Base-by-base conservation (phyloP, 371 early-diverging fungal genomes). In the Mucor mucedo region DNA sequence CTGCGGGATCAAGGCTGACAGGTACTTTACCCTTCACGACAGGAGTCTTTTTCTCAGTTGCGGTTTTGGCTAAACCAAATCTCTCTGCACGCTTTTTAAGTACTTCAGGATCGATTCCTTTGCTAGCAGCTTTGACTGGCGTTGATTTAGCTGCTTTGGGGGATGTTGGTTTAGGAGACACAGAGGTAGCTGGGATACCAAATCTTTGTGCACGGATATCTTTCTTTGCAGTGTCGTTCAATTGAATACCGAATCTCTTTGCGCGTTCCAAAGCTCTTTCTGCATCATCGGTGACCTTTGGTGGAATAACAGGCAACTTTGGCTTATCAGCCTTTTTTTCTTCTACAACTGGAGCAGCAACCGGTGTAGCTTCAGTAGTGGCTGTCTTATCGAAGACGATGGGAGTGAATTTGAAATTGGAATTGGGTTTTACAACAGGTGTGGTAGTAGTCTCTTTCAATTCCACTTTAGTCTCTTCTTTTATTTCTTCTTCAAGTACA, bases 171-270 rank as follows among this genome's bases (percentile, higher is more conserved):
- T 27, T 33, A 28, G 66, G 10, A 42, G 55, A n/a, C 11, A 33
- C n/a, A 28, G 58, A 30, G 1, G 32, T 53, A 11, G 57, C 47
- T 41, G 65, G 28, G 5, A 65, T 38, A n/a, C 78, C 78, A 60
- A 80, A 80, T 58, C 76, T 62, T 32, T 77, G 67, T 13, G 81
- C 80, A 58, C 82, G 77, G 53, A 79, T 58, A n/a, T 77, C 73
- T 21, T 73, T 68, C 60, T 74, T 79, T 8, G 72, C 71, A 8
- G 62, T 58, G 47, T 82, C 82, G 47, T 72, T 70, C 21, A 80
- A 53, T 47, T 71, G 73, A 13, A 83, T 77, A 30, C 84, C 84
- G 65, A 87, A 87, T 47, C 86, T 77, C 50, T 83, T 85, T 42
- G 86, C 85, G 33, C 87, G 72, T 52, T 85, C 85, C 14, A 82